Percentiles rank a stretch among this genome's conserved stretches.
Conservation (phyloP, 2,329 filamentous ascomycete species). For the Cordyceps javanica region DNA sequence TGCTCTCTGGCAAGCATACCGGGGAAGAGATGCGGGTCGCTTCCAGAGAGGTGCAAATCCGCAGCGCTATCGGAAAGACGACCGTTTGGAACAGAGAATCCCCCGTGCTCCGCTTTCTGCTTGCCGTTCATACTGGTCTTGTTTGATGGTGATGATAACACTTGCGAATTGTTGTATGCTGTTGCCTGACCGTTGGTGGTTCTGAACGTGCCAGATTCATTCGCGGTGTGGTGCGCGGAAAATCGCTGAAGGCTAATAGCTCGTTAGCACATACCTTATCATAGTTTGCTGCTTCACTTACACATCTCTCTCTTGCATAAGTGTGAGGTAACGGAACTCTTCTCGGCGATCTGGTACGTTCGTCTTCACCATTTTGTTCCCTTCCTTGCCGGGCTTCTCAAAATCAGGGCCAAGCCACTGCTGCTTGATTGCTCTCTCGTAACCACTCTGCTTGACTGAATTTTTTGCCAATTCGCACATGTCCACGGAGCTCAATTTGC, state of each 20-base stretch:
- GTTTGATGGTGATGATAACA: background rate
- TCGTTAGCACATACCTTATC: background rate
- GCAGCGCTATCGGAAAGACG: constrained; percentile 23
- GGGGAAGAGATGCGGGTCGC: constrained; percentile 65
- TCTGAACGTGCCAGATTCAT: background rate
- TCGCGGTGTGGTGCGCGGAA: constrained; percentile 27
- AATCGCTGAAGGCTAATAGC: constrained; percentile 37
- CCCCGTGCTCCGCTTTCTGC: background rate
- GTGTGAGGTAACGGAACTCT: constrained; percentile 81
- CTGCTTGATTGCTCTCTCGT: constrained; percentile 81
- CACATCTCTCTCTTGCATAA: constrained; percentile 79
- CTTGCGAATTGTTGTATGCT: background rate
- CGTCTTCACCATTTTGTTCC: constrained; percentile 91
- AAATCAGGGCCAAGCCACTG: constrained; percentile 83
- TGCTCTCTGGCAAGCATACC: constrained; percentile 55
- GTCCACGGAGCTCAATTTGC: constrained; percentile 92
- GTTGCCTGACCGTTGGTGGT: background rate
- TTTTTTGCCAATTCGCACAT: constrained; percentile 99
- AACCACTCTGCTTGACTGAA: constrained; percentile 90
- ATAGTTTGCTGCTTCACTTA: constrained; percentile 38
- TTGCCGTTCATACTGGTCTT: background rate
- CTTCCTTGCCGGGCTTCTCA: constrained; percentile 68
- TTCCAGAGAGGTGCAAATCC: constrained; percentile 46
- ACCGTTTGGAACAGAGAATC: background rate
- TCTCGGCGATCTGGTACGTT: constrained; percentile 93